These are phyloP conservation scores for Leucocoprinus leucothites DNA, from an alignment of 768 basidiomycete genomes.

Conservation along the genomic window DNA sequence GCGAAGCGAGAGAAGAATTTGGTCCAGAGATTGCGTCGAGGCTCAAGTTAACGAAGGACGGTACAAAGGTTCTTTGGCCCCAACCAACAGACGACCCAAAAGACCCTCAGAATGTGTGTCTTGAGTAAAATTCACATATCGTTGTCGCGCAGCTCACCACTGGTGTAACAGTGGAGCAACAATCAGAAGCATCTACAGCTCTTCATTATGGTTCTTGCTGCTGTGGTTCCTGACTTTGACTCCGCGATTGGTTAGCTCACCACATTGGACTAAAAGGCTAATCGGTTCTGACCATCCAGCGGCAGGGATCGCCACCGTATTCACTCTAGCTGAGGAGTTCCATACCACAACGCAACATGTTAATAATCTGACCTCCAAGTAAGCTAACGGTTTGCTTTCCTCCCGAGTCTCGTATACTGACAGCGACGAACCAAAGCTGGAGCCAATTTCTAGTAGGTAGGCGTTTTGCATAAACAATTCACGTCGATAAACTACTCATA, in stretches of 20 bases:
- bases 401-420: not conserved
- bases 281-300: not conserved
- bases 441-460: conserved; percentile 60
- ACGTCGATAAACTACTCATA: not conserved
- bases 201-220: conserved; percentile 58
- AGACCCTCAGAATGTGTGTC: conserved; percentile 52
- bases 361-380: conserved; percentile 63
- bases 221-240: conserved; percentile 66
- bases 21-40: conserved; percentile 49
- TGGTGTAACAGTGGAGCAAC: conserved; percentile 38
- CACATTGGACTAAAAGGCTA: not conserved
- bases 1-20: conserved; percentile 61
- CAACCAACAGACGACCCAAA: conserved; percentile 58
- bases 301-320: conserved; percentile 51
- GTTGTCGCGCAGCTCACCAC: too few species aligned
- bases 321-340: conserved; percentile 55
- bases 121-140: not conserved
- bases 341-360: conserved; percentile 53
- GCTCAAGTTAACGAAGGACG: conserved; percentile 56
- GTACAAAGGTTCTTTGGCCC: conserved; percentile 63
- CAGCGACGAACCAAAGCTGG: conserved; percentile 39
- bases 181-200: conserved; percentile 53
- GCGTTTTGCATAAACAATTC: not conserved
- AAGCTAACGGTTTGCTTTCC: conserved; percentile 10
- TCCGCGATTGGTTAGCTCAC: conserved; percentile 51